Evolutionary conservation across 257 asterid genomes (phyloP).

Genomic region (Primulina eburnea): DNA sequence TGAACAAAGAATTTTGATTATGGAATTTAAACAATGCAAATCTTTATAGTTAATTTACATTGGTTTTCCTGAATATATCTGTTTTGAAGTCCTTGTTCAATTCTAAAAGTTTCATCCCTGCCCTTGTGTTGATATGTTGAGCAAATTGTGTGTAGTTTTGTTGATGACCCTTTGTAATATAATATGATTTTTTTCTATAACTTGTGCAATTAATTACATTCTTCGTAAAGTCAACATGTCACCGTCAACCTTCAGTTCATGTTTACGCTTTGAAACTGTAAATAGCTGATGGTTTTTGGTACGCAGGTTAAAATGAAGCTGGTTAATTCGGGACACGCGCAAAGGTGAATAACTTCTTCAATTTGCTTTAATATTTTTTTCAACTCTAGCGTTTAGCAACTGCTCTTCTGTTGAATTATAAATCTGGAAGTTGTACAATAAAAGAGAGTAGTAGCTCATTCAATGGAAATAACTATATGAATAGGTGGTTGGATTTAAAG

Average conservation of each 20-base stretch:
- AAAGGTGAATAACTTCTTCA: conserved; percentile 45
- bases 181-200: neutral
- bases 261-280: conserved; percentile 10
- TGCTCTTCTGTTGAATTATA: neutral
- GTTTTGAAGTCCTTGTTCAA: neutral
- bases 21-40: neutral
- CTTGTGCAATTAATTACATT: no score
- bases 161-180: no score
- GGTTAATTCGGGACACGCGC: conserved; percentile 75
- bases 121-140: neutral
- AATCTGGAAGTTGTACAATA: conserved; percentile 18
- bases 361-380: neutral
- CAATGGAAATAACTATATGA: conserved; percentile 1
- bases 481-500: neutral
- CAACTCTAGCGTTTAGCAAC: neutral
- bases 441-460: neutral
- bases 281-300: conserved; percentile 27
- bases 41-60: no score
- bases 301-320: conserved; percentile 88
- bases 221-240: neutral
- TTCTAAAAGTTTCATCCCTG: neutral
- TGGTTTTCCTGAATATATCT: neutral
- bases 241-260: conserved; percentile 13
- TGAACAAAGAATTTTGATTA: conserved; percentile 18
- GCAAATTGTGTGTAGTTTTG: neutral